Evolutionary conservation across 352 stramenopile genomes (phyloP).

Genomic region (Pythium myriotylum): DNA sequence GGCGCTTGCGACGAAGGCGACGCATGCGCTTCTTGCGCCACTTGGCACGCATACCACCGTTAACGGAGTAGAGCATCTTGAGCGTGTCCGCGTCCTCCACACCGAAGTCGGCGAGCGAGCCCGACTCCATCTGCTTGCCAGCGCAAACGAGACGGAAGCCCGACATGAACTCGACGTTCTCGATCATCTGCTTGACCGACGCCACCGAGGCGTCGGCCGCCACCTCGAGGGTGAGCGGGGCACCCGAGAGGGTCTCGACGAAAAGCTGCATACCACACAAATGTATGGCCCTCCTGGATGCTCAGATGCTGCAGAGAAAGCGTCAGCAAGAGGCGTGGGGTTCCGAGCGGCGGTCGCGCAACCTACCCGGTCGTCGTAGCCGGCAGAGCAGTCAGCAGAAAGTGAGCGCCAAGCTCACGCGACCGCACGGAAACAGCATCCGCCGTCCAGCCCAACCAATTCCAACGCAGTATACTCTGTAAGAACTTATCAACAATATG

Average conservation of each 20-base stretch:
- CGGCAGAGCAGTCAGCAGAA: slow-evolving; percentile 93
- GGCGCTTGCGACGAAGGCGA: slow-evolving; percentile 96
- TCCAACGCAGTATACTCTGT: too few relatives aligned
- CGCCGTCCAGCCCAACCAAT: slow-evolving; percentile 26
- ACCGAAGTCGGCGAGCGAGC: slow-evolving; percentile 91
- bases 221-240: slow-evolving; percentile 79
- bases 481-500: too few relatives aligned
- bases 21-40: slow-evolving; percentile 99
- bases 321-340: too few relatives aligned
- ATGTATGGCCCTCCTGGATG: slow-evolving; percentile 86
- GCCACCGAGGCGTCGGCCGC: slow-evolving; percentile 89
- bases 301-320: slow-evolving; percentile 74
- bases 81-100: slow-evolving; percentile 93
- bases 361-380: slow-evolving; percentile 76
- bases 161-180: slow-evolving; percentile 95
- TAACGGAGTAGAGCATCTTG: slow-evolving; percentile 91
- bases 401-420: slow-evolving; percentile 50
- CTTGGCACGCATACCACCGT: slow-evolving; percentile 96
- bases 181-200: slow-evolving; percentile 93
- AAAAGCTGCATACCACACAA: slow-evolving; percentile 96
- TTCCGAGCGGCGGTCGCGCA: too few relatives aligned
- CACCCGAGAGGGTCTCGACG: slow-evolving; percentile 88
- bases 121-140: slow-evolving; percentile 73
- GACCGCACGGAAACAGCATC: neutral
- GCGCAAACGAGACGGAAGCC: slow-evolving; percentile 91